Base-by-base conservation (phyloP, 2,329 filamentous ascomycete species). In the Colletotrichum chlorophyti region DNA sequence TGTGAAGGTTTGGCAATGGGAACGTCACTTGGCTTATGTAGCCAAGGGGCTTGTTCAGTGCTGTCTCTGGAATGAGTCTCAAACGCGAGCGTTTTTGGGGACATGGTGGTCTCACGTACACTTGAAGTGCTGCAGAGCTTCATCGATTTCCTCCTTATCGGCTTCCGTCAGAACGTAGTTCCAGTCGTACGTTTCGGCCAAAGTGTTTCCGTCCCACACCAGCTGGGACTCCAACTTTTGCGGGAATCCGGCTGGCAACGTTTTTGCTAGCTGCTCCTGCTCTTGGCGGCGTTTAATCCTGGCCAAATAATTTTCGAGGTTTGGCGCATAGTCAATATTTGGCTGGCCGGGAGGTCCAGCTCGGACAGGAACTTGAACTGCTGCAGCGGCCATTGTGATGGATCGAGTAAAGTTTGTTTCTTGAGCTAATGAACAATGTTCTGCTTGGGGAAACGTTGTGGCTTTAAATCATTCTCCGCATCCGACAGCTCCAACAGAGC, bases 241-340 rank as follows among this genome's bases (percentile, higher is more conserved):
- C 0, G 83, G 84, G 45, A 85, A 86, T 0, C 80, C 80, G 7
- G 67, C 62, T 0, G 83, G 84, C 0, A 86, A 64, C 0, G 69
- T 68, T 4, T 67, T 74, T 3, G 70, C 66, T 0, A 81, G 65
- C 1, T 67, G 65, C 9, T 79, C 80, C 1, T 69, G 74, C 37
- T 76, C 70, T 4, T 76, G 69, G 3, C 81, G 75, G 4, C 74
- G 72, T 46, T 79, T 70, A n/a, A 74, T 73, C 5, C 84, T 78
- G 2, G 77, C 77, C 24, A 80, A 72, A 63, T 82, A 88, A 63
- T 82, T 85, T 27, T 78, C 73, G 38, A 74, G 73, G 60, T 86
- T 74, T 0, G 85, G 84, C 1, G 77, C 72, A 66, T 87, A 88
- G 1, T 71, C 71, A 53, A 87, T 88, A 62, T 87, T 84, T 1